Base-by-base conservation (phyloP, 225 moss, liverwort and hornwort species). In the Lunularia cruciata region DNA sequence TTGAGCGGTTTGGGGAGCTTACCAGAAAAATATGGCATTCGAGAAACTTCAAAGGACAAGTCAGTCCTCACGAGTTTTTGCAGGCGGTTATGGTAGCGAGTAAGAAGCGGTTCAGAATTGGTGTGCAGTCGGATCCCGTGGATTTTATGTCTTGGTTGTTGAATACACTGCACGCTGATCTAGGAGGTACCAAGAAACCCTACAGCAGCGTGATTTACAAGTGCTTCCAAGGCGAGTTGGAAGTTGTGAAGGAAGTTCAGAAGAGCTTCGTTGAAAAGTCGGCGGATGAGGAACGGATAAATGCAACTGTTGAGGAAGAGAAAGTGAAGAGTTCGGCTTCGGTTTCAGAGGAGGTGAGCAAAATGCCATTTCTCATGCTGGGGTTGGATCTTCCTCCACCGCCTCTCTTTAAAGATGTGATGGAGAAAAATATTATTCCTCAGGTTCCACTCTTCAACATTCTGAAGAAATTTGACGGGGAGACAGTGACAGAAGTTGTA, bases 361-460 rank as follows among this genome's bases (percentile, higher is more conserved):
- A 36, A 49, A 86, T 96, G 92, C 92, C 96, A 2, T 96, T 96
- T 47, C 90, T 96, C 15, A 96, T 96, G 92, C 84, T 96, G 42
- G 92, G 96, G 16, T 83, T 96, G 74, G 96, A 92, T 80, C 86
- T 96, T 56, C 96, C 96, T 67, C 92, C 96, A 30, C 92, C 96
- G 49, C 96, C 96, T 10, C 90, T 96, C 53, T 96, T 96, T 66
- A 92, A 90, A 72, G 96, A 96, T 70, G 90, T 96, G 18, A 96
- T 96, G 96, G 96, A 96, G 73, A 96, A 96, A 71, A 96, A 96
- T 43, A 96, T 96, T 9, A 96, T 96, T 52, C 96, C 96, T 31
- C 96, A 96, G 76, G 95, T 95, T 70, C 96, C 96, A 19, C 87
- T 96, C 15, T 96, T 92, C 72, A 96, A 96, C 43, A 92, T 92